Percentiles rank a stretch among this genome's conserved stretches.
These are phyloP conservation scores for Dujonia santamariae DNA, from an alignment of 1,139 yeast genomes.

Conservation along the genomic window DNA sequence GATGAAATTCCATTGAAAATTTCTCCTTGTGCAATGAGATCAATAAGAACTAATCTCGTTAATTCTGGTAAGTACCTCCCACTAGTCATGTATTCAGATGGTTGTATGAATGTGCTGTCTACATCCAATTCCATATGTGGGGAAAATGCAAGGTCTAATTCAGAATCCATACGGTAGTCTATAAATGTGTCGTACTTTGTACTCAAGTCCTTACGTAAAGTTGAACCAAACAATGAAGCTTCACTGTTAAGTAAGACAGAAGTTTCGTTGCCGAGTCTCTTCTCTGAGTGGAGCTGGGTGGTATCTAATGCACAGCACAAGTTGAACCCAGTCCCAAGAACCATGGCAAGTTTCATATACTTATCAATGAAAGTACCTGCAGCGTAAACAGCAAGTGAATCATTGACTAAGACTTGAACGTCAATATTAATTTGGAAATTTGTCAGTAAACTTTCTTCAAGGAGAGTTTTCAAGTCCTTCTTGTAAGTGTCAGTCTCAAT, in stretches of 20 bases:
- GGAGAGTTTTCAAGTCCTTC: constrained; percentile 38
- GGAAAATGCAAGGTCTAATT: constrained; percentile 19
- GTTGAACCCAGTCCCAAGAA: constrained; percentile 46
- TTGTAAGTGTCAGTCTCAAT: constrained; percentile 37
- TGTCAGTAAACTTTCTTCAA: constrained; percentile 28
- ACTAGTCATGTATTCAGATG: constrained; percentile 51
- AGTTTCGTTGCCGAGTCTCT: constrained; percentile 19
- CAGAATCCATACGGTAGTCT: constrained; percentile 30
- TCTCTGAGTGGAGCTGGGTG: constrained; percentile 19
- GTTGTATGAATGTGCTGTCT: constrained; percentile 44
- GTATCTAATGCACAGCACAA: constrained; percentile 36
- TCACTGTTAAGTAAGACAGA: constrained; percentile 37
- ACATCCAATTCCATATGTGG: constrained; percentile 32
- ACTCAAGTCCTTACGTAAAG: constrained; percentile 25
- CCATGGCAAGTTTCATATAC: constrained; percentile 39
- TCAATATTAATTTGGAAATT: constrained; percentile 26
- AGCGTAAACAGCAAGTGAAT: constrained; percentile 46
- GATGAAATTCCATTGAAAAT: constrained; percentile 22
- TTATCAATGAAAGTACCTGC: constrained; percentile 42
- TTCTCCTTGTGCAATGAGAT: constrained; percentile 22
- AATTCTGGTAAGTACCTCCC: constrained; percentile 59
- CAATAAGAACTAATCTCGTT: constrained; percentile 39
- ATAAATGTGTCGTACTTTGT: constrained; percentile 36
- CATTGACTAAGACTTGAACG: constrained; percentile 38
- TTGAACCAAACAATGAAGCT: constrained; percentile 39